phyloP scores from a whole-genome alignment of 176 grass and related monocot species.

The Canna indica region DNA sequence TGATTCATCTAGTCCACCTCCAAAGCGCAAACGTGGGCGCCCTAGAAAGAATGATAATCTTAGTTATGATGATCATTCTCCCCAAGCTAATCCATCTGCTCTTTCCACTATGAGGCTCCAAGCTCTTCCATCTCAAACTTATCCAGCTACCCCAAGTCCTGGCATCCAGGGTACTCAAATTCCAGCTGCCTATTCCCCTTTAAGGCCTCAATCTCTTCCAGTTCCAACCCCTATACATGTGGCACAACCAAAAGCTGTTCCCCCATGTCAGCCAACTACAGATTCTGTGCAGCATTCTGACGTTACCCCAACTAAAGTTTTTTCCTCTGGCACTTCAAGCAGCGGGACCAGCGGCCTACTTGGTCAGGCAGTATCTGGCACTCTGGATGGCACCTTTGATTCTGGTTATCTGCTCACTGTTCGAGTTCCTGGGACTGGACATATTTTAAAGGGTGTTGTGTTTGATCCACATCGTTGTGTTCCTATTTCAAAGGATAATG shows the following conservation, averaged over 20 bases:
- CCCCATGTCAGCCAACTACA: background rate
- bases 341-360: background rate
- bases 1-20: slow-evolving; percentile 15
- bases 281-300: too few species aligned
- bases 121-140: background rate
- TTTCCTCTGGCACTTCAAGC: background rate
- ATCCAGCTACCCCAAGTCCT: background rate
- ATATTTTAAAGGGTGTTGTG: slow-evolving; percentile 26
- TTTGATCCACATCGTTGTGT: slow-evolving; percentile 26
- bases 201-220: background rate
- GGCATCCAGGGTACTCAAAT: slow-evolving; percentile 5
- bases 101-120: background rate
- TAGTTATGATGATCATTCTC: background rate
- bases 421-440: slow-evolving; percentile 16
- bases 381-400: slow-evolving; percentile 27
- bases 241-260: background rate
- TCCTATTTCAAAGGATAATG: slow-evolving; percentile 27
- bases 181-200: background rate
- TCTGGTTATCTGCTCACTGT: slow-evolving; percentile 31
- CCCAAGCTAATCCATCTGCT: background rate
- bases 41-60: slow-evolving; percentile 22
- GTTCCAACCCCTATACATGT: background rate
- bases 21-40: slow-evolving; percentile 23
- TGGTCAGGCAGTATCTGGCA: slow-evolving; percentile 24
- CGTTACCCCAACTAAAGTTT: background rate